Evolutionary conservation across 179 eudicot species (phyloP).

Genomic region (Carnegiea gigantea): DNA sequence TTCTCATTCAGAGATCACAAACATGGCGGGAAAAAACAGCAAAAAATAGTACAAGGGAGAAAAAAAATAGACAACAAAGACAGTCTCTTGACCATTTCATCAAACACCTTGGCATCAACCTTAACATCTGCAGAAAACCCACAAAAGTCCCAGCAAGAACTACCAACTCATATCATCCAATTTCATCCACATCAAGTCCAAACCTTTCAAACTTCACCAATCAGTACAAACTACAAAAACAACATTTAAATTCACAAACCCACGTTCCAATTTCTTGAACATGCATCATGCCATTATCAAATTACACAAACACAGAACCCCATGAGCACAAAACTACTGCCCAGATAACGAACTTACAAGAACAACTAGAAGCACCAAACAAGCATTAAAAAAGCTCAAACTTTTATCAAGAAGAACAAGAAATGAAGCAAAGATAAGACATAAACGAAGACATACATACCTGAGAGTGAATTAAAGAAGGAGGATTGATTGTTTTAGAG

Average conservation of each 20-base stretch:
- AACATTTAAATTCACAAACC: background rate
- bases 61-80: background rate
- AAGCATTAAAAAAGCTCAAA: constrained; percentile 2
- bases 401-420: background rate
- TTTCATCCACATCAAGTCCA: background rate
- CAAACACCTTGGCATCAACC: constrained; percentile 11
- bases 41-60: background rate
- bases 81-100: background rate
- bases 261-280: background rate
- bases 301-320: background rate
- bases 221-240: background rate
- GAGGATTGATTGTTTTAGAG: background rate
- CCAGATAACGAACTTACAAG: background rate
- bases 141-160: background rate
- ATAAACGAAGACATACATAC: background rate
- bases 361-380: background rate
- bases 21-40: background rate
- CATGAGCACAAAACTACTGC: background rate
- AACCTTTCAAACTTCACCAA: background rate
- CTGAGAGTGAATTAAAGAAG: background rate
- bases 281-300: background rate
- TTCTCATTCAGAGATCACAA: constrained; percentile 19
- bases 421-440: background rate
- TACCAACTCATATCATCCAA: background rate
- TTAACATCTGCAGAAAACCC: constrained; percentile 3